These are phyloP conservation scores for Trebouxia sp. DNA, from an alignment of 139 green algal genomes.

Conservation along the genomic window DNA sequence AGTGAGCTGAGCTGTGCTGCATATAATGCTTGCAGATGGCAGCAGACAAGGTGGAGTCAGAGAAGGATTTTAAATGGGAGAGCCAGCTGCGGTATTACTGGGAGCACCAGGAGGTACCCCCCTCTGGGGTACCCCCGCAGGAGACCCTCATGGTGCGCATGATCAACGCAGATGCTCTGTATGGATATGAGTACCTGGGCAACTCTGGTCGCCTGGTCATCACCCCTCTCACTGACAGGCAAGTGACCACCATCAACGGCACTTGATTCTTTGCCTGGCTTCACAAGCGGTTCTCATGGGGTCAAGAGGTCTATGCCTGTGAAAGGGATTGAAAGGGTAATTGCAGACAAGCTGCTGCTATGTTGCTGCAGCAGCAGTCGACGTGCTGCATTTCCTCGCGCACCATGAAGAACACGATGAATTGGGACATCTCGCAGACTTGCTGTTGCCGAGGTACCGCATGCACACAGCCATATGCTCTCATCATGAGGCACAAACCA, in stretches of 20 bases:
- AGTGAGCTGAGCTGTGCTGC: neutral
- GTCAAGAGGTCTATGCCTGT: no score
- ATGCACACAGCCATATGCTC: no score
- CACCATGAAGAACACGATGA: no score
- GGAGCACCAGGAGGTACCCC: slow-evolving; percentile 75
- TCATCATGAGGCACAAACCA: no score
- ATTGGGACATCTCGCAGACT: no score
- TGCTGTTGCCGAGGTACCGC: no score
- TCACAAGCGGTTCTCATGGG: no score
- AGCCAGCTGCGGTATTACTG: slow-evolving; percentile 87
- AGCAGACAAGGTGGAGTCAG: slow-evolving; percentile 59
- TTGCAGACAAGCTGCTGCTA: no score
- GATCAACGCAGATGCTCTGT: slow-evolving; percentile 71
- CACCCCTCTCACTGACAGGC: slow-evolving; percentile 80
- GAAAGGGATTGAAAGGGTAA: no score
- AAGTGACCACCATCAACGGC: slow-evolving; percentile 51
- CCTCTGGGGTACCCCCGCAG: slow-evolving; percentile 51
- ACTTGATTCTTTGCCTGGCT: slow-evolving; percentile 63
- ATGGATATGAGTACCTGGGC: slow-evolving; percentile 90
- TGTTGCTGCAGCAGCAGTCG: no score
- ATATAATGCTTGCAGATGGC: slow-evolving; percentile 48
- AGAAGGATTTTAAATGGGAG: slow-evolving; percentile 85
- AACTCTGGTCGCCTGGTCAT: slow-evolving; percentile 81
- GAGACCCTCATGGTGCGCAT: slow-evolving; percentile 67
- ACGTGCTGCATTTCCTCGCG: no score